Evolutionary conservation across 2,329 filamentous ascomycete species (phyloP).

Genomic region (Aspergillus proliferans): DNA sequence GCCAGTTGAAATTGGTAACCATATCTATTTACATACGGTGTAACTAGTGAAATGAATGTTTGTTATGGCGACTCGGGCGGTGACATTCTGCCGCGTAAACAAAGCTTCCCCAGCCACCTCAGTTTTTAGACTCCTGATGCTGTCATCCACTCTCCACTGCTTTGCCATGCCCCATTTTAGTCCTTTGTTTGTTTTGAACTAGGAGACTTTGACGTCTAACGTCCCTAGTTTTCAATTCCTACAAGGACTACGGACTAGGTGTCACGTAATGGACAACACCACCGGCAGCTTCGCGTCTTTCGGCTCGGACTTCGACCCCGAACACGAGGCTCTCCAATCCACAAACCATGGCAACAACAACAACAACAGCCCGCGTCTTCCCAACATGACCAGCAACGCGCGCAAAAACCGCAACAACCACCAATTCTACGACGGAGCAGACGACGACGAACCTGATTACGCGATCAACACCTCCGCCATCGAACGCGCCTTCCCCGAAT

Average conservation of each 20-base stretch:
- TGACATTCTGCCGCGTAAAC: conserved; percentile 3
- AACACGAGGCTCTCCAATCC: conserved; percentile 38
- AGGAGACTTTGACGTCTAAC: not conserved
- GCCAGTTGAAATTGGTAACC: too few species aligned
- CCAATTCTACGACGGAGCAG: conserved; percentile 3
- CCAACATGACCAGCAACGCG: conserved; percentile 16
- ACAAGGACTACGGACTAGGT: not conserved
- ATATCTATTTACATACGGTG: too few species aligned
- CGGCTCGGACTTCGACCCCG: conserved; percentile 36
- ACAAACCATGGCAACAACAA: conserved; percentile 31
- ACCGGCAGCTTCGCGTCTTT: conserved; percentile 25
- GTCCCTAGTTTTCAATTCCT: not conserved
- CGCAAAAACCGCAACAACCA: conserved; percentile 6
- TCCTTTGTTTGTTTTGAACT: conserved; percentile 14
- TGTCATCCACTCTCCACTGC: not conserved
- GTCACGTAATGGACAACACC: conserved; percentile 4
- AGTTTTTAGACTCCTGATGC: not conserved
- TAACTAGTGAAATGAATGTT: not conserved
- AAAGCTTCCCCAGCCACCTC: not conserved
- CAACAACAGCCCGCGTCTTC: conserved; percentile 20
- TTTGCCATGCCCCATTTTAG: not conserved
- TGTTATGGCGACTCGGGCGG: conserved; percentile 1
- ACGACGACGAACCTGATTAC: conserved; percentile 35
- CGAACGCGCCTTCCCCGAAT: conserved; percentile 43
- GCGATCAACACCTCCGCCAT: conserved; percentile 43